phyloP scores from a whole-genome alignment of 352 stramenopile genomes.

The Phytophthora meadii region DNA sequence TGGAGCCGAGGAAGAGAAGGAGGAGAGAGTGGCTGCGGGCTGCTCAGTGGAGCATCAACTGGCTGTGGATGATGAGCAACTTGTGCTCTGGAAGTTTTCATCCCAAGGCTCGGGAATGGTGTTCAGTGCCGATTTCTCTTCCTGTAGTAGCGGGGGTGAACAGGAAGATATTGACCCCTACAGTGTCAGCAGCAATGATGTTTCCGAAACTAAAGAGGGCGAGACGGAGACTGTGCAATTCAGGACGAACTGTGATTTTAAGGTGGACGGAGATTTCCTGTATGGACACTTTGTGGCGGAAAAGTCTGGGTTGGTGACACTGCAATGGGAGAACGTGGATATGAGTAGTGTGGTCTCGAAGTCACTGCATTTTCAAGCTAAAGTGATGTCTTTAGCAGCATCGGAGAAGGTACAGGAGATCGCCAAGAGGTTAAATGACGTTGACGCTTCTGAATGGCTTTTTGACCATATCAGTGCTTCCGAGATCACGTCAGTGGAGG shows the following conservation, averaged over 20 bases:
- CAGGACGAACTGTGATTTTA: slow-evolving; percentile 36
- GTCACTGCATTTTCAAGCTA: slow-evolving; percentile 42
- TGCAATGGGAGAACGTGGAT: slow-evolving; percentile 59
- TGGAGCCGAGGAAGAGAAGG: neutral
- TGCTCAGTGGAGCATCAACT: slow-evolving; percentile 36
- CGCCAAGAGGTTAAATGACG: slow-evolving; percentile 11
- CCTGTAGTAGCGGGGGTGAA: neutral
- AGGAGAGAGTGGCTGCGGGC: slow-evolving; percentile 36
- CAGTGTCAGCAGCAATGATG: slow-evolving; percentile 14
- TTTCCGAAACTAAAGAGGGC: neutral
- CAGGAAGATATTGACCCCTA: slow-evolving; percentile 31
- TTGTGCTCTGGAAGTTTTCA: slow-evolving; percentile 55
- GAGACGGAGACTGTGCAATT: slow-evolving; percentile 37
- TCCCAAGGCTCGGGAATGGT: slow-evolving; percentile 40
- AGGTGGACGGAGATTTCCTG: slow-evolving; percentile 15
- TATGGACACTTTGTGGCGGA: slow-evolving; percentile 42
- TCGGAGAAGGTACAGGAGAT: slow-evolving; percentile 17
- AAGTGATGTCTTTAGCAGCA: slow-evolving; percentile 21
- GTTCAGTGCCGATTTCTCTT: slow-evolving; percentile 36
- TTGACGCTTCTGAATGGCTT: slow-evolving; percentile 29
- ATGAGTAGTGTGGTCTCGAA: slow-evolving; percentile 56
- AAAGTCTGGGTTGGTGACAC: slow-evolving; percentile 28
- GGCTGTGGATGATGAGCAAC: slow-evolving; percentile 21
- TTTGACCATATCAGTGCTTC: slow-evolving; percentile 24
- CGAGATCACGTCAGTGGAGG: slow-evolving; percentile 22